phyloP scores from a whole-genome alignment of 1,284 basidiomycete species.

The Cryptococcus jaspeensis region DNA sequence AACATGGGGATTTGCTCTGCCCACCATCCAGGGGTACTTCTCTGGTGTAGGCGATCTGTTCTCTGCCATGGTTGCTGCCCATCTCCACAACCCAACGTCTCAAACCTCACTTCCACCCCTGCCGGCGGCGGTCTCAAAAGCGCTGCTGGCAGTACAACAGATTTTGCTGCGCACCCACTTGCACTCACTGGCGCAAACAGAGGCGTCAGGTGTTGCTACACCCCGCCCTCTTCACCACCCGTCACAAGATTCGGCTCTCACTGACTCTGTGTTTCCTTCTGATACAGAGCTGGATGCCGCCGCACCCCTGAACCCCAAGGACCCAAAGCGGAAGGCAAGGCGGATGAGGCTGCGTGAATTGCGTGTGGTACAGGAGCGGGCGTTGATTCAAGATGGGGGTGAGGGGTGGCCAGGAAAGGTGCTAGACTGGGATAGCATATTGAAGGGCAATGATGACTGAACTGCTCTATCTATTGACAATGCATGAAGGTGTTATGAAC shows the following conservation, averaged over 20 bases:
- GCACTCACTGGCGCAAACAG: slow-evolving; percentile 38
- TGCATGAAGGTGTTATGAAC: background rate
- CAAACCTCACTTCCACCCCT: slow-evolving; percentile 49
- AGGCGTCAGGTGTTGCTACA: slow-evolving; percentile 24
- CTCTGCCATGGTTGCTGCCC: slow-evolving; percentile 84
- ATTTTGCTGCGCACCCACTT: slow-evolving; percentile 72
- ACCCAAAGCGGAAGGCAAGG: slow-evolving; percentile 64
- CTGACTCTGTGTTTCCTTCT: slow-evolving; percentile 44
- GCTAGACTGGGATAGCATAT: slow-evolving; percentile 30
- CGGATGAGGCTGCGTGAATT: slow-evolving; percentile 81
- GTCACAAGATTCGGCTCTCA: slow-evolving; percentile 26
- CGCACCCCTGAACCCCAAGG: slow-evolving; percentile 39
- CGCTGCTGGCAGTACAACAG: slow-evolving; percentile 81
- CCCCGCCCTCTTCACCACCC: slow-evolving; percentile 29
- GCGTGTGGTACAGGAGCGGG: slow-evolving; percentile 71
- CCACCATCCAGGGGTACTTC: slow-evolving; percentile 86
- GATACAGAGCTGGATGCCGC: slow-evolving; percentile 70
- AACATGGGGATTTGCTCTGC: slow-evolving; percentile 70
- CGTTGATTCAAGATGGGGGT: slow-evolving; percentile 28
- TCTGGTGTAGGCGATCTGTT: slow-evolving; percentile 97
- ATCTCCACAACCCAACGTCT: slow-evolving; percentile 58
- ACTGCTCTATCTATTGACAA: background rate
- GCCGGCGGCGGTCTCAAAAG: slow-evolving; percentile 62
- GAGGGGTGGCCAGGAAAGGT: slow-evolving; percentile 38
- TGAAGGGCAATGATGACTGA: background rate